phyloP scores from a whole-genome alignment of 208 protist genomes.

The Herpetomonas muscarum region DNA sequence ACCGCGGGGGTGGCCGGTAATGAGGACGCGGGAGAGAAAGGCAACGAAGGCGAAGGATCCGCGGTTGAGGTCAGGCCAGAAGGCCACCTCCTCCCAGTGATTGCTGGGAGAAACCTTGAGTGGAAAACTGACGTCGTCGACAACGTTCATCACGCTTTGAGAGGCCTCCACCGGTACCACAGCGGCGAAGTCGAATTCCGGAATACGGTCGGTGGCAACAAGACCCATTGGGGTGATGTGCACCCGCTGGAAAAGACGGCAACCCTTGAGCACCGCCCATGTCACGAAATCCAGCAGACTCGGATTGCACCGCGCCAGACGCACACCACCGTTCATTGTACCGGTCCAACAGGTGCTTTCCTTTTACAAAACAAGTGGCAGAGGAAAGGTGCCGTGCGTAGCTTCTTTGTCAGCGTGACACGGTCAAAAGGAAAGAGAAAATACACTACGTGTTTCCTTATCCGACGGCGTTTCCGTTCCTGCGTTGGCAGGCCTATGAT shows the following conservation, averaged over 20 bases:
- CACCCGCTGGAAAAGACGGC: conserved; percentile 81
- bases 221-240: conserved; percentile 77
- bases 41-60: conserved; percentile 75
- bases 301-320: conserved; percentile 77
- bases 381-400: conserved; percentile 3
- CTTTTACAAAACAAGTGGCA: conserved; percentile 9
- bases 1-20: conserved; percentile 64
- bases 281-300: conserved; percentile 84
- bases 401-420: no score
- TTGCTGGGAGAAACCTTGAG: conserved; percentile 65
- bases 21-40: conserved; percentile 60
- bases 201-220: conserved; percentile 71
- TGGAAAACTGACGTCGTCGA: conserved; percentile 52
- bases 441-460: background rate
- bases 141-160: conserved; percentile 65
- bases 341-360: background rate
- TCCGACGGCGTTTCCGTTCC: no score
- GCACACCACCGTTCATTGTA: conserved; percentile 40
- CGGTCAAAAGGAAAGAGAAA: conserved; percentile 13
- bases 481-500: no score
- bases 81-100: conserved; percentile 60
- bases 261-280: conserved; percentile 82
- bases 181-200: conserved; percentile 84
- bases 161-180: conserved; percentile 73
- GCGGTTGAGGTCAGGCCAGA: conserved; percentile 70